Percentiles rank a stretch among this genome's conserved stretches.
phyloP scores from a whole-genome alignment of 1,139 yeast genomes.

The Debaryomyces udenii region DNA sequence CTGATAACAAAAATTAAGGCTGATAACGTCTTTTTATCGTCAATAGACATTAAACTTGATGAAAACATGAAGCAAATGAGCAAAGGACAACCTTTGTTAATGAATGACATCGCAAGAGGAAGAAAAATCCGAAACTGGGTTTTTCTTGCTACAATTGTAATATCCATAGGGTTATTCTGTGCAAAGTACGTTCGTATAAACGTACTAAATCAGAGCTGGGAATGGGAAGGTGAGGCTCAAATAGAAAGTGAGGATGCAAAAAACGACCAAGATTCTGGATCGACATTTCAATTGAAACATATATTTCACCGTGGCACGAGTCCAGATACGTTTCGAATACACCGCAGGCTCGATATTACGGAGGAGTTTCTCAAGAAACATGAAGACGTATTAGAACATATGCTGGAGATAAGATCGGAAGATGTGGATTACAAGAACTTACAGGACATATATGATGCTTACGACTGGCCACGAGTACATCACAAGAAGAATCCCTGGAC shows the following conservation, averaged over 20 bases:
- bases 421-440: constrained; percentile 20
- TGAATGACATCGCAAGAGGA: background rate
- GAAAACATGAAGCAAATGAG: constrained; percentile 3
- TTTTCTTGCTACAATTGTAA: background rate
- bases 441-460: constrained; percentile 28
- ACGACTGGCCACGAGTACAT: constrained; percentile 46
- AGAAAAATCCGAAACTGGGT: background rate
- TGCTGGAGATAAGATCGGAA: constrained; percentile 12
- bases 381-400: constrained; percentile 8
- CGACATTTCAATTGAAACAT: constrained; percentile 41
- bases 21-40: constrained; percentile 1
- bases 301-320: constrained; percentile 58
- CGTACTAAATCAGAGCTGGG: too few relatives aligned
- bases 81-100: constrained; percentile 1
- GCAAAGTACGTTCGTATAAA: too few relatives aligned
- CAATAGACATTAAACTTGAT: constrained; percentile 1
- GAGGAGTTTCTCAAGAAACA: constrained; percentile 28
- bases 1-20: constrained; percentile 5
- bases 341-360: constrained; percentile 53
- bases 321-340: constrained; percentile 31
- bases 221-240: background rate
- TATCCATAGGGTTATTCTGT: background rate
- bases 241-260: background rate
- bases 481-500: constrained; percentile 48
- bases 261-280: constrained; percentile 1